These are phyloP conservation scores for Xanthoceras sorbifolium DNA, from an alignment of 345 rosid species.

Conservation along the genomic window DNA sequence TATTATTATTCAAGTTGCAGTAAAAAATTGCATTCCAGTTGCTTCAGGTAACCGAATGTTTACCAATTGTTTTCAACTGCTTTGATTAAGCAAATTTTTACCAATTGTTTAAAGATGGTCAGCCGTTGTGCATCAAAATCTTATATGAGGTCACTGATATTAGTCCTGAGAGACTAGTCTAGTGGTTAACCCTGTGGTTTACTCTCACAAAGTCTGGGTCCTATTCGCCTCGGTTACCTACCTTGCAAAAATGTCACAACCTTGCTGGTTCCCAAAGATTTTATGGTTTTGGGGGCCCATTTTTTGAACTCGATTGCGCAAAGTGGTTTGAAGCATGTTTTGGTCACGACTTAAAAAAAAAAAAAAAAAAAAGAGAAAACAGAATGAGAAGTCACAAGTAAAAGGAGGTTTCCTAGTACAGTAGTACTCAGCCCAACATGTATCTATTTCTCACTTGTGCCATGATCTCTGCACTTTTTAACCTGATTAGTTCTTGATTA, in stretches of 20 bases:
- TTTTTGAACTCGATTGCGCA: background rate
- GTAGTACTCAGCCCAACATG: background rate
- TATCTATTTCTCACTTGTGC: conserved; percentile 3
- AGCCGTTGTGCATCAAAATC: background rate
- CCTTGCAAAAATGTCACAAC: no score
- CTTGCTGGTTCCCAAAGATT: no score
- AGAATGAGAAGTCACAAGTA: background rate
- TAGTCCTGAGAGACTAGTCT: no score
- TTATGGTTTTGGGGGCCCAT: no score
- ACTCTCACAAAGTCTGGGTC: no score
- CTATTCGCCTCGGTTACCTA: no score
- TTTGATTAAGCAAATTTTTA: background rate
- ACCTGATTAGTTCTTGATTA: conserved; percentile 2
- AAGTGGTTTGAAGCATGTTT: background rate
- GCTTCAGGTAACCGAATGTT: background rate
- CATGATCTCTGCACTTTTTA: background rate
- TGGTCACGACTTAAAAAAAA: no score
- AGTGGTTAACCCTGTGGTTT: no score
- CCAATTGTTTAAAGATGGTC: background rate
- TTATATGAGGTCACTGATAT: background rate
- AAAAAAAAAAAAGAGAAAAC: no score
- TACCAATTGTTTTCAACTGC: conserved; percentile 1
- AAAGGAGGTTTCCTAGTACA: conserved; percentile 4
- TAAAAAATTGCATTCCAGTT: background rate
- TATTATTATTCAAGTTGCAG: background rate